These are phyloP conservation scores for Penicillium sp. DNA, from an alignment of 2,329 filamentous ascomycete genomes.

Conservation along the genomic window DNA sequence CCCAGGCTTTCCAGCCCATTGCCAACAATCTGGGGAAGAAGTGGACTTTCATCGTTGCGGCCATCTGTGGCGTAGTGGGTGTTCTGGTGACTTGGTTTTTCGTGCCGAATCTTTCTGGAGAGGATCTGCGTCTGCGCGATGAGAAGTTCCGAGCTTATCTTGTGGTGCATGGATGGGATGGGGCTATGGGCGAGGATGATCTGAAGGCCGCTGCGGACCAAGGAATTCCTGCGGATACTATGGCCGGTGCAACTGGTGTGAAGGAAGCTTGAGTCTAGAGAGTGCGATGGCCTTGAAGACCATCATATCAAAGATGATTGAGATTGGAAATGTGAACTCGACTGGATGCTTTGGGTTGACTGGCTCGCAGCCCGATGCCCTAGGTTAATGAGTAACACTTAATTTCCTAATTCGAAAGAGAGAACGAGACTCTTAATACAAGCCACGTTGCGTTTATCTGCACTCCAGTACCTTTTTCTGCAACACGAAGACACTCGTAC, in stretches of 20 bases:
- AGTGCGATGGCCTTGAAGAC: background rate
- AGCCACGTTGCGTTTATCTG: background rate
- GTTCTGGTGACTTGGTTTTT: constrained; percentile 53
- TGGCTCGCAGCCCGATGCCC: background rate
- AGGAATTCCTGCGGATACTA: constrained; percentile 14
- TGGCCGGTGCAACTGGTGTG: background rate
- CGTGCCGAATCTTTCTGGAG: constrained; percentile 49
- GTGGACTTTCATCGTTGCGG: constrained; percentile 57
- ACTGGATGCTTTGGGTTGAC: background rate
- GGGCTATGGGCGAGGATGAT: constrained; percentile 49
- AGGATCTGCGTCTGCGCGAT: constrained; percentile 49
- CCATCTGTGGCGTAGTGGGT: constrained; percentile 53
- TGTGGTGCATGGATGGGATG: constrained; percentile 50
- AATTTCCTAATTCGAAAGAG: background rate
- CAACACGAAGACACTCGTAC: background rate
- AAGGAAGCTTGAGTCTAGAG: background rate
- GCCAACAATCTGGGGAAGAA: constrained; percentile 49
- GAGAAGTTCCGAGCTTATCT: constrained; percentile 50
- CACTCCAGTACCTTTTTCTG: background rate
- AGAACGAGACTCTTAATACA: background rate
- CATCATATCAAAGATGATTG: background rate
- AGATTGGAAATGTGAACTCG: background rate
- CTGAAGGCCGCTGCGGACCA: constrained; percentile 37
- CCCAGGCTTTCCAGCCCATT: constrained; percentile 54
- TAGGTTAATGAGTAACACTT: background rate